phyloP scores from a whole-genome alignment of 2,329 filamentous ascomycete species.

The Fusarium sacchari region DNA sequence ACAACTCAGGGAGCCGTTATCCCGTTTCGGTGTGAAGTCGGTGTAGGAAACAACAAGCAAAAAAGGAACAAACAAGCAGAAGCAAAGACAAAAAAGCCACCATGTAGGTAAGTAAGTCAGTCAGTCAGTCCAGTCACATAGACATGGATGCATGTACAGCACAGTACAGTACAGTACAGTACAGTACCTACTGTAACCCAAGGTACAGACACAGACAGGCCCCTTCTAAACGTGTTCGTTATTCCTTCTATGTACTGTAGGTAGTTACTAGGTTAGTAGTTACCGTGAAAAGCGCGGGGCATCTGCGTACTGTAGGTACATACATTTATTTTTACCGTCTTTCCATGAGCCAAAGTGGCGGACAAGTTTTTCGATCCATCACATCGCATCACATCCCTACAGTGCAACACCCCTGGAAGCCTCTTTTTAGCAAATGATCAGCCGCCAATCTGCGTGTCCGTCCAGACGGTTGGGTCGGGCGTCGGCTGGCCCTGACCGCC shows the following conservation, averaged over 20 bases:
- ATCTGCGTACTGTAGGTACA: conserved; percentile 3
- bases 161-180: not conserved
- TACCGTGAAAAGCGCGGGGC: conserved; percentile 23
- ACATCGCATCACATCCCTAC: conserved; percentile 23
- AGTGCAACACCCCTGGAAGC: conserved; percentile 14
- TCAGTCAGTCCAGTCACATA: not conserved
- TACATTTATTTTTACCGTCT: conserved; percentile 41
- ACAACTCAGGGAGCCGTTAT: conserved; percentile 29
- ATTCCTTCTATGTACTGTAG: conserved; percentile 13
- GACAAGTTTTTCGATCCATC: conserved; percentile 33
- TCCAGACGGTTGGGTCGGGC: conserved; percentile 38
- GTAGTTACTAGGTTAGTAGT: too few relatives aligned
- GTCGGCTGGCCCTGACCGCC: conserved; percentile 33
- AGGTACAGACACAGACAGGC: not conserved
- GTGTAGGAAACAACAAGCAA: conserved; percentile 32
- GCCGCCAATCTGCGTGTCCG: conserved; percentile 34
- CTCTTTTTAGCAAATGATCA: conserved; percentile 38
- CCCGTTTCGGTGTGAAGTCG: conserved; percentile 48
- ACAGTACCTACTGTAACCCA: not conserved
- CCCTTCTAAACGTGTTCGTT: conserved; percentile 25
- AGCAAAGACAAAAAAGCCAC: conserved; percentile 28
- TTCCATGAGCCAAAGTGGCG: conserved; percentile 33
- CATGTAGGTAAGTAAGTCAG: too few relatives aligned
- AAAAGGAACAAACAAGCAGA: conserved; percentile 18
- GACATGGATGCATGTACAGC: too few relatives aligned